These are phyloP conservation scores for Monosporascus sp. DNA, from an alignment of 2,329 filamentous ascomycete genomes.

Conservation along the genomic window DNA sequence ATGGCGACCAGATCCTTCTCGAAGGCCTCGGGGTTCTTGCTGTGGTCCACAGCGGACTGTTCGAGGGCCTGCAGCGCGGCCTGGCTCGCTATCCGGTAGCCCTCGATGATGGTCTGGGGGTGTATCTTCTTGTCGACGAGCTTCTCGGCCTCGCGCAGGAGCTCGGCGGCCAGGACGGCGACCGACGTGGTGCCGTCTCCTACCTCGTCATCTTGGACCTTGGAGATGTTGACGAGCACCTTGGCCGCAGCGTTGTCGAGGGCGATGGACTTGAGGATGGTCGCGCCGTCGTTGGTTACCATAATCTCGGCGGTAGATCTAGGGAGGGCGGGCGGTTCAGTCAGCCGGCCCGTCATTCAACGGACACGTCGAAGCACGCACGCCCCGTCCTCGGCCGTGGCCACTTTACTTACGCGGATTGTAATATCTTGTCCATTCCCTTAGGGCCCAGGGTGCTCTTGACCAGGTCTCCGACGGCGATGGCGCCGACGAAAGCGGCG, in stretches of 20 bases:
- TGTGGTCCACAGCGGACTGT: constrained; percentile 83
- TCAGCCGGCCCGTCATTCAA: background rate
- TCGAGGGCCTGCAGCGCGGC: constrained; percentile 83
- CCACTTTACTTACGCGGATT: constrained; percentile 69
- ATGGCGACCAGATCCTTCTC: constrained; percentile 85
- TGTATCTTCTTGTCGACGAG: constrained; percentile 98
- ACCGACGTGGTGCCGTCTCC: constrained; percentile 99
- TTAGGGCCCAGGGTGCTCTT: constrained; percentile 97
- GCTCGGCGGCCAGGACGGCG: constrained; percentile 87
- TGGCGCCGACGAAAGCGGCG: constrained; percentile 95
- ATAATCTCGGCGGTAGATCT: constrained; percentile 95
- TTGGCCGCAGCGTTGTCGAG: constrained; percentile 98
- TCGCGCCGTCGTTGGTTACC: constrained; percentile 98
- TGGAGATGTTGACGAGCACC: constrained; percentile 97
- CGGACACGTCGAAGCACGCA: too few relatives aligned
- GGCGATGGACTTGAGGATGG: constrained; percentile 96
- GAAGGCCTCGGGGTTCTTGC: constrained; percentile 76
- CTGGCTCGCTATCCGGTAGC: constrained; percentile 92
- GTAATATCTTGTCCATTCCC: constrained; percentile 98
- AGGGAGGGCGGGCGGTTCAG: constrained; percentile 18
- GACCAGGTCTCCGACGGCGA: constrained; percentile 93
- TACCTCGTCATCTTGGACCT: constrained; percentile 98
- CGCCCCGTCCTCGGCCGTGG: too few relatives aligned
- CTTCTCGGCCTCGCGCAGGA: constrained; percentile 93
- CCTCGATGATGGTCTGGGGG: constrained; percentile 98